Base-by-base conservation (phyloP, 1,284 basidiomycete species). In the Cystobasidium slooffiae region DNA sequence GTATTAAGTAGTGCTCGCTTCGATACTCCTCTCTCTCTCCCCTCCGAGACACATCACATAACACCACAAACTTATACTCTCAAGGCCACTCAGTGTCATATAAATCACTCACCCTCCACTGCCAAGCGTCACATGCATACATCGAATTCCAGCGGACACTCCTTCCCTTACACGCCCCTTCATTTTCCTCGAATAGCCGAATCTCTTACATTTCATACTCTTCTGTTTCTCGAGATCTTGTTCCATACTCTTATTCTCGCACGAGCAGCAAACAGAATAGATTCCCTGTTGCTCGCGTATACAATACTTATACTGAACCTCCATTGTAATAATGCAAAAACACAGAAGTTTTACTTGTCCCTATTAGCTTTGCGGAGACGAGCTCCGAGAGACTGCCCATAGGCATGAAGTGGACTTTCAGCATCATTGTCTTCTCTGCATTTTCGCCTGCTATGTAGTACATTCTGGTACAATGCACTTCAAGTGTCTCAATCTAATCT, bases 401-500 rank as follows among this genome's bases (percentile, higher is more conserved):
- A 1, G 31, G 31, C 31, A 31, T 31, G 31, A 1, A 31, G 31
- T 31, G 31, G 2, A 31, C 31, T 31, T 31, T 31, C 2, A 31
- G 31, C 31, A 31, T 31, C 31, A 31, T 31, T 31, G 31, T 31
- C 31, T 31, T 31, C 31, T 31, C 5, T 31, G 31, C 31, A 31
- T 31, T 31, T 59, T 18, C 4, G 18, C 14, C 6, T 41, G 37
- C 39, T 39, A n/a, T 41, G 5, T 59, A 39, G 43, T 59, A 59
- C 56, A 59, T 43, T 31, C 39, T 59, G 9, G 14, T 18, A 24
- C 56, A 43, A n/a, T 9, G 20, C 16, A 14, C n/a, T 41, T 16
- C 56, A 31, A n/a, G 56, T 18, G 12, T 59, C 31, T 5, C 31
- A 31, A 9, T 59, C 37, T 59, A 59, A 43, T 59, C 56, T 59